These are phyloP conservation scores for Sporothrix brunneoviolacea DNA, from an alignment of 2,329 filamentous ascomycete species.

Conservation along the genomic window DNA sequence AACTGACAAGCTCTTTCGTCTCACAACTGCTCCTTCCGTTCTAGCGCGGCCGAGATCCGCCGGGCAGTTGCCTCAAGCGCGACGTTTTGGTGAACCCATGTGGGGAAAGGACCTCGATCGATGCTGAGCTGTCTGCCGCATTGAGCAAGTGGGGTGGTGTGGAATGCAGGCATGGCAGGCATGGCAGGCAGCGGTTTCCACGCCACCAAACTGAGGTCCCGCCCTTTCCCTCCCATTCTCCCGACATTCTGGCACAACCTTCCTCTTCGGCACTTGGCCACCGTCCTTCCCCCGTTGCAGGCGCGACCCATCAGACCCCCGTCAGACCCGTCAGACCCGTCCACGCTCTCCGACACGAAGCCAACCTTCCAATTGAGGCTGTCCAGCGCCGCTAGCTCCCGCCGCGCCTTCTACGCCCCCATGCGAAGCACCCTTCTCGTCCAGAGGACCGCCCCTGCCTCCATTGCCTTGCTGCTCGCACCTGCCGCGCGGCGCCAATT, in stretches of 20 bases:
- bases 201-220: not conserved
- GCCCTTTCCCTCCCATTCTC: not conserved
- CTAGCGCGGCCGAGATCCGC: not conserved
- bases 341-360: too few species aligned
- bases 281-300: not conserved
- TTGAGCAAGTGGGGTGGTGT: constrained; percentile 12
- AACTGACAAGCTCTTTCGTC: too few species aligned
- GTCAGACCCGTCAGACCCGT: too few species aligned
- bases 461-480: constrained; percentile 4
- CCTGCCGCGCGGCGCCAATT: not conserved
- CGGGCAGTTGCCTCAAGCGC: too few species aligned
- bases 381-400: not conserved
- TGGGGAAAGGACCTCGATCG: constrained; percentile 2
- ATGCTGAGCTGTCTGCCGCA: constrained; percentile 9
- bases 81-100: not conserved
- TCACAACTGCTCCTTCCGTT: constrained; percentile 7
- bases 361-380: constrained; percentile 6
- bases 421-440: constrained; percentile 10
- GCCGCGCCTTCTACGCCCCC: not conserved
- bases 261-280: constrained; percentile 11
- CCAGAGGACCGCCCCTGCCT: constrained; percentile 13
- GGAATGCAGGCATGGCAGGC: not conserved
- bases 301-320: not conserved
- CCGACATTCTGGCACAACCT: constrained; percentile 11
- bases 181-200: not conserved